These are phyloP conservation scores for Kodamaea suecica DNA, from an alignment of 1,139 yeast species.

Conservation along the genomic window DNA sequence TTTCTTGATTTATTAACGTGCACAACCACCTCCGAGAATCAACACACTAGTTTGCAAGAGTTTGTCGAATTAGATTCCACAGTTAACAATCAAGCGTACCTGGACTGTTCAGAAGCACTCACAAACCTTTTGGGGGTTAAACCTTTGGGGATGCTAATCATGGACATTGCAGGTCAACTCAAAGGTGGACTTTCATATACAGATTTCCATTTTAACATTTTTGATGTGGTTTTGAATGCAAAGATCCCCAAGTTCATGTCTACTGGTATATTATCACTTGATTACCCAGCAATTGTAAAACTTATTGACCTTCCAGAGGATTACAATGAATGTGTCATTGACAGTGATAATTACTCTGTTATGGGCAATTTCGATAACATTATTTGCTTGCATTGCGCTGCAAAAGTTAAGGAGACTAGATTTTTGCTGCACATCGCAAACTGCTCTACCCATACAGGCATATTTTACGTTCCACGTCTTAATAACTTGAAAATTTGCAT, in stretches of 20 bases:
- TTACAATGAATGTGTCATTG: constrained; percentile 29
- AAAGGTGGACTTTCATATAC: neutral
- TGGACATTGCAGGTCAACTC: constrained; percentile 9
- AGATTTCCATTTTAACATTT: constrained; percentile 21
- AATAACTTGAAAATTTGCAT: constrained; percentile 35
- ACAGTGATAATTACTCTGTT: constrained; percentile 17
- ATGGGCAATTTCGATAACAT: constrained; percentile 23
- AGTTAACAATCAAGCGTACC: constrained; percentile 17
- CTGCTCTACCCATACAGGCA: constrained; percentile 31
- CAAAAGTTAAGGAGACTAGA: constrained; percentile 17
- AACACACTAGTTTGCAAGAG: constrained; percentile 15
- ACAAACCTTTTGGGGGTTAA: constrained; percentile 23
- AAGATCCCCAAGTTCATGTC: constrained; percentile 25
- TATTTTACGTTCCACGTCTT: constrained; percentile 43
- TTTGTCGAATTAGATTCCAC: constrained; percentile 16
- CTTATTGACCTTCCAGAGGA: constrained; percentile 40
- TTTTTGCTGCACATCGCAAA: constrained; percentile 22
- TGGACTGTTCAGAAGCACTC: constrained; percentile 22
- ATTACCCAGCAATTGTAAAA: constrained; percentile 39
- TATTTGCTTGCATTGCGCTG: constrained; percentile 36
- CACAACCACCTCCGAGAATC: constrained; percentile 24
- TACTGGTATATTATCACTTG: constrained; percentile 27
- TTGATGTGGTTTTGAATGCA: constrained; percentile 25
- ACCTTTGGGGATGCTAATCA: constrained; percentile 18
- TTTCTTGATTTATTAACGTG: constrained; percentile 35